Evolutionary conservation across 2,329 filamentous ascomycete genomes (phyloP).

Genomic region (Fusarium circinatum): DNA sequence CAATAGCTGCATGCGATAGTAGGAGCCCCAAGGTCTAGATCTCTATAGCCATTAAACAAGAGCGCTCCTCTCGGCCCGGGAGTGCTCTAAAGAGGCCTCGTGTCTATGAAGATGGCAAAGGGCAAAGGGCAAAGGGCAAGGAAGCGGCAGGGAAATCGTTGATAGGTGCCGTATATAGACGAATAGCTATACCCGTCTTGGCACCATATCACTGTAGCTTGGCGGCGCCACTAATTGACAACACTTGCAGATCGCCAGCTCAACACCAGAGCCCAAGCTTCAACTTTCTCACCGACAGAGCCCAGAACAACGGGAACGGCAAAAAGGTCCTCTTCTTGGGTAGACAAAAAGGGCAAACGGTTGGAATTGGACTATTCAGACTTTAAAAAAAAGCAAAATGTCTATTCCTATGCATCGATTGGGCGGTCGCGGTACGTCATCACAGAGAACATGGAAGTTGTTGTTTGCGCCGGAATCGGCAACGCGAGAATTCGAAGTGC

Average conservation of each 20-base stretch:
- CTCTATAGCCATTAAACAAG: neutral
- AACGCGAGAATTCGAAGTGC: neutral
- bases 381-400: constrained; percentile 43
- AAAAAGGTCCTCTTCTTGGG: neutral
- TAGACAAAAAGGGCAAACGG: neutral
- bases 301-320: constrained; percentile 8
- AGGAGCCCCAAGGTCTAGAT: neutral
- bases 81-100: constrained; percentile 8
- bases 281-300: constrained; percentile 16
- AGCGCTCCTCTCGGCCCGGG: neutral
- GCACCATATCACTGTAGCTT: constrained; percentile 4
- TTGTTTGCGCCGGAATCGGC: constrained; percentile 27
- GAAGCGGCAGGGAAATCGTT: neutral
- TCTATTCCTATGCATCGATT: constrained; percentile 57
- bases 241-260: constrained; percentile 28
- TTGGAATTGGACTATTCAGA: neutral
- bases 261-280: constrained; percentile 27
- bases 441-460: neutral
- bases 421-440: constrained; percentile 57
- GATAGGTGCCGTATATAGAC: neutral
- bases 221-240: constrained; percentile 36
- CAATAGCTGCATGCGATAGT: neutral
- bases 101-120: neutral
- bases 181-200: constrained; percentile 14
- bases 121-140: neutral